Percentiles rank a stretch among this genome's conserved stretches.
Evolutionary conservation across 768 basidiomycete species (phyloP).

Genomic region (Filobasidium wieringae): DNA sequence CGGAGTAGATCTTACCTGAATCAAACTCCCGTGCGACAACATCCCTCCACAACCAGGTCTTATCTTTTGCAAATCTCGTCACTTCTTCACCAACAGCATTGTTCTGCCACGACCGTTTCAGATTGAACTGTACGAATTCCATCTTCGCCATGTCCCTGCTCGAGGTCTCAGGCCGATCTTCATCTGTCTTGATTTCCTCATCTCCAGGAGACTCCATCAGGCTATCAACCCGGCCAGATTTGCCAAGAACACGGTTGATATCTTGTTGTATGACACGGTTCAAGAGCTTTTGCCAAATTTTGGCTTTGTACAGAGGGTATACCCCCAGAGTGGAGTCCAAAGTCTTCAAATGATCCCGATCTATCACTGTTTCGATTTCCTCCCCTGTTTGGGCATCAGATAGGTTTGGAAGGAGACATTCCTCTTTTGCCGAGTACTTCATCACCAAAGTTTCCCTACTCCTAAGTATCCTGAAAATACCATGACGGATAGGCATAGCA

Average conservation of each 20-base stretch:
- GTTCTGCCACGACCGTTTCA: constrained; percentile 39
- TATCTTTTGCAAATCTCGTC: constrained; percentile 38
- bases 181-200: constrained; percentile 2
- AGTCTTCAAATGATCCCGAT: constrained; percentile 34
- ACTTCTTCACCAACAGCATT: constrained; percentile 40
- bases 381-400: constrained; percentile 3
- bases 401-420: constrained; percentile 18
- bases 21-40: constrained; percentile 24
- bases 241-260: constrained; percentile 30
- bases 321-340: constrained; percentile 39
- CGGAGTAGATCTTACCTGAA: constrained; percentile 26
- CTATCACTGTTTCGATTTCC: constrained; percentile 18
- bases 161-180: constrained; percentile 1
- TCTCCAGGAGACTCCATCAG: constrained; percentile 19
- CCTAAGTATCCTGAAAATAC: constrained; percentile 22
- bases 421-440: constrained; percentile 25
- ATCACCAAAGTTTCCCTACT: constrained; percentile 23
- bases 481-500: constrained; percentile 32
- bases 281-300: constrained; percentile 29
- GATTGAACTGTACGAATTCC: constrained; percentile 31
- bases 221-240: constrained; percentile 28
- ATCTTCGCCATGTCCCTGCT: constrained; percentile 14
- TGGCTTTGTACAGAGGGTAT: constrained; percentile 33
- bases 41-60: constrained; percentile 38
- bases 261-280: constrained; percentile 21